phyloP scores from a whole-genome alignment of 345 rosid genomes.

The Litchi chinensis region DNA sequence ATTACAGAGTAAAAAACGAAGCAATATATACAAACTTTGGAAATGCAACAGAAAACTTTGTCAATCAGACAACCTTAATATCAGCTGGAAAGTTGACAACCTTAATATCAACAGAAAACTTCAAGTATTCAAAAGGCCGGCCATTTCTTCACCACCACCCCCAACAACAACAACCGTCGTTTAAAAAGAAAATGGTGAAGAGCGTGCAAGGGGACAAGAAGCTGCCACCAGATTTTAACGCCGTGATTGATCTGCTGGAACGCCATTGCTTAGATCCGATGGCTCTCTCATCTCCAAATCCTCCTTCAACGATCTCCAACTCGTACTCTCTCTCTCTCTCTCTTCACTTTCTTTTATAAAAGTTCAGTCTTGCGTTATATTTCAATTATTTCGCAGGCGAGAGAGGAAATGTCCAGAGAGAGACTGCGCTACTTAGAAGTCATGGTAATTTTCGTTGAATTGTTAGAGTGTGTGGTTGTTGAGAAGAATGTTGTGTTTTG shows the following conservation, averaged over 20 bases:
- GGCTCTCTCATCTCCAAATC: conserved; percentile 97
- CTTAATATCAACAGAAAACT: no score
- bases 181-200: no score
- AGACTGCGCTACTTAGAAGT: conserved; percentile 91
- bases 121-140: no score
- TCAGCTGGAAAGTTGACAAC: conserved; percentile 59
- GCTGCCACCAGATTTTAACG: no score
- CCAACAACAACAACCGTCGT: no score
- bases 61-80: conserved; percentile 55
- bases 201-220: no score
- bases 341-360: not conserved
- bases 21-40: not conserved
- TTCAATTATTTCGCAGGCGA: conserved; percentile 56
- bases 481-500: not conserved
- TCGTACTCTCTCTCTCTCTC: conserved; percentile 39
- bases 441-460: conserved; percentile 51
- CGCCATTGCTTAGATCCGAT: conserved; percentile 93
- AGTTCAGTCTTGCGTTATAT: not conserved
- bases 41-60: not conserved
- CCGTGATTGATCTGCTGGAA: conserved; percentile 91
- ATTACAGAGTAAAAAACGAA: not conserved
- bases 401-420: conserved; percentile 95
- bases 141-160: no score
- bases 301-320: conserved; percentile 79
- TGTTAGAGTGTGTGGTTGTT: not conserved